Evolutionary conservation across 2,329 filamentous ascomycete species (phyloP).

Genomic region (Talaromyces sp.): DNA sequence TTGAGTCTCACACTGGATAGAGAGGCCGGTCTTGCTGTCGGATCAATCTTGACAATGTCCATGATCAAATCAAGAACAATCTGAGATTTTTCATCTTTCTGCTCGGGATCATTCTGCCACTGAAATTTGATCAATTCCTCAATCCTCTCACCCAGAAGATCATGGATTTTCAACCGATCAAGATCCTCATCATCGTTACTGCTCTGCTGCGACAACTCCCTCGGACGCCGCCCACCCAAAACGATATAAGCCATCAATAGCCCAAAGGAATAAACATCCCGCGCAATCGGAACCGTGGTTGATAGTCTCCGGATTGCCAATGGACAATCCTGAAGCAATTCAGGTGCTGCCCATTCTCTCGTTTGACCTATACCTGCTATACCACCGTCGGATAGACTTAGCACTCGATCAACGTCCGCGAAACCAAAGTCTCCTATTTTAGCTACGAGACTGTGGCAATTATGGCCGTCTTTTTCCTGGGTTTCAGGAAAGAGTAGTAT

Average conservation of each 20-base stretch:
- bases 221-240: not conserved
- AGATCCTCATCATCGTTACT: not conserved
- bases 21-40: not conserved
- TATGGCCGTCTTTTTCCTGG: not conserved
- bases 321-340: not conserved
- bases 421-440: conserved; percentile 1
- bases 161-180: not conserved
- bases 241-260: not conserved
- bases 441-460: not conserved
- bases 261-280: not conserved
- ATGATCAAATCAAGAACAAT: not conserved
- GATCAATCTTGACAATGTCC: not conserved
- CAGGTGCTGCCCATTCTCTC: conserved; percentile 1
- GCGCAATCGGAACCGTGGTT: not conserved
- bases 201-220: not conserved
- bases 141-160: not conserved
- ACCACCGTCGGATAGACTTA: not conserved
- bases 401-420: not conserved
- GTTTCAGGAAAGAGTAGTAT: not conserved
- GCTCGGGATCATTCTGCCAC: not conserved
- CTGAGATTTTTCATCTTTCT: not conserved
- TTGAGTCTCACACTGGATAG: not conserved
- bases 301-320: not conserved
- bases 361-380: not conserved
- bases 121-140: not conserved